These are phyloP conservation scores for Penicillium sp. DNA, from an alignment of 2,329 filamentous ascomycete genomes.

Conservation along the genomic window DNA sequence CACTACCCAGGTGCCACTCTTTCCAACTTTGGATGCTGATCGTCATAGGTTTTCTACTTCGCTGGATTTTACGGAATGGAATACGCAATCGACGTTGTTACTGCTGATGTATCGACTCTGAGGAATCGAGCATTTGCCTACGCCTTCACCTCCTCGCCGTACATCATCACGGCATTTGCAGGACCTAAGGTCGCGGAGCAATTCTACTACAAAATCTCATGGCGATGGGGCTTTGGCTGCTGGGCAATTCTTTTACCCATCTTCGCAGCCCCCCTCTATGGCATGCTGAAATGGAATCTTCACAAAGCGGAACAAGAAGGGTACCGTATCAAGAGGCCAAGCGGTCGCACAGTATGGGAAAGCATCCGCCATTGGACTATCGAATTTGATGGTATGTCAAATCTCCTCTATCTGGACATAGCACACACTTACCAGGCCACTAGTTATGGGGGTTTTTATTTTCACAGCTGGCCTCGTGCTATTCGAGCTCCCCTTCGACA, in stretches of 20 bases:
- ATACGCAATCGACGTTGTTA: conserved; percentile 60
- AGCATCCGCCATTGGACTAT: conserved; percentile 54
- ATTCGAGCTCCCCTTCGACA: conserved; percentile 64
- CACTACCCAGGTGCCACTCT: too few relatives aligned
- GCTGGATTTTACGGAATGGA: conserved; percentile 59
- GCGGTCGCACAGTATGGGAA: conserved; percentile 46
- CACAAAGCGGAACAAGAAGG: conserved; percentile 57
- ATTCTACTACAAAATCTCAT: conserved; percentile 53
- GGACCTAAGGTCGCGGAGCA: conserved; percentile 52
- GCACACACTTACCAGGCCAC: not conserved
- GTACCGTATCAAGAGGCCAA: conserved; percentile 45
- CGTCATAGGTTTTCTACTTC: conserved; percentile 52
- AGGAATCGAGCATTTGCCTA: conserved; percentile 63
- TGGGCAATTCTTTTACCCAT: conserved; percentile 61
- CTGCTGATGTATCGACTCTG: conserved; percentile 63
- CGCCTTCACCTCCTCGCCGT: conserved; percentile 62
- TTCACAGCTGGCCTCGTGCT: conserved; percentile 60
- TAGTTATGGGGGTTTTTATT: conserved; percentile 59
- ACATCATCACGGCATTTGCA: conserved; percentile 61
- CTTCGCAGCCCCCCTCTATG: conserved; percentile 55
- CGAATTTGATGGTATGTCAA: conserved; percentile 56
- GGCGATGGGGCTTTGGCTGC: conserved; percentile 62
- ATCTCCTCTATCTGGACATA: not conserved
- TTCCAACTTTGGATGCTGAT: conserved; percentile 25
- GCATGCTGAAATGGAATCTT: conserved; percentile 55